phyloP scores from a whole-genome alignment of 1,284 basidiomycete genomes.

The Puccinia coronata region DNA sequence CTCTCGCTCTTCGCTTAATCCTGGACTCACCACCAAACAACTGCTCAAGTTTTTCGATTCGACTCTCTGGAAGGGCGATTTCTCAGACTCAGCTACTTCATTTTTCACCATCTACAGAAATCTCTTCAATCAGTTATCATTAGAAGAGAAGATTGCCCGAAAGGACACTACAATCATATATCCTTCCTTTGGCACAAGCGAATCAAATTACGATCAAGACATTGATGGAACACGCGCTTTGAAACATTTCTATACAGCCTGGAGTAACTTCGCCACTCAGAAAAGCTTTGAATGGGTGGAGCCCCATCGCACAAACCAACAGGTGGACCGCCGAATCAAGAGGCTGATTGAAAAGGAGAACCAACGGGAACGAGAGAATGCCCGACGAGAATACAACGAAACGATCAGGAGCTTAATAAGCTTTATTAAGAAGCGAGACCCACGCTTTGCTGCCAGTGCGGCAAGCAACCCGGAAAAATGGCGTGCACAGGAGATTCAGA shows the following conservation, averaged over 20 bases:
- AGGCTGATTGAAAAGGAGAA: constrained; percentile 97
- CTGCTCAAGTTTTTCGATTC: constrained; percentile 46
- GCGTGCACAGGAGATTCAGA: constrained; percentile 47
- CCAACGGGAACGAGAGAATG: constrained; percentile 82
- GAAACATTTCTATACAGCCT: constrained; percentile 75
- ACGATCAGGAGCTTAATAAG: constrained; percentile 78
- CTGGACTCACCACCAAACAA: constrained; percentile 32
- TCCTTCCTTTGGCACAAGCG: constrained; percentile 80
- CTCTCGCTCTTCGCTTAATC: constrained; percentile 32
- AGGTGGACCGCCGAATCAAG: constrained; percentile 80
- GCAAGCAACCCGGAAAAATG: constrained; percentile 54
- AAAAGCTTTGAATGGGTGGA: constrained; percentile 92
- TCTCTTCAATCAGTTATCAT: constrained; percentile 78
- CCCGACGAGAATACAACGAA: constrained; percentile 89
- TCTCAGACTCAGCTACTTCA: constrained; percentile 38
- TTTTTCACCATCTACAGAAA: constrained; percentile 90
- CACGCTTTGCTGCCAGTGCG: constrained; percentile 66
- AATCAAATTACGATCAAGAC: constrained; percentile 68
- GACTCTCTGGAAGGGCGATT: constrained; percentile 46
- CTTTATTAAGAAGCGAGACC: constrained; percentile 91
- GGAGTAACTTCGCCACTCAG: constrained; percentile 80
- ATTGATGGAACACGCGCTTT: constrained; percentile 50
- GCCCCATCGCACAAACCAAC: constrained; percentile 77
- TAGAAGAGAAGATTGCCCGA: constrained; percentile 72
- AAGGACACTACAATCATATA: constrained; percentile 62